phyloP scores from a whole-genome alignment of 2,329 filamentous ascomycete species.

The Aspergillus novoparasiticus region DNA sequence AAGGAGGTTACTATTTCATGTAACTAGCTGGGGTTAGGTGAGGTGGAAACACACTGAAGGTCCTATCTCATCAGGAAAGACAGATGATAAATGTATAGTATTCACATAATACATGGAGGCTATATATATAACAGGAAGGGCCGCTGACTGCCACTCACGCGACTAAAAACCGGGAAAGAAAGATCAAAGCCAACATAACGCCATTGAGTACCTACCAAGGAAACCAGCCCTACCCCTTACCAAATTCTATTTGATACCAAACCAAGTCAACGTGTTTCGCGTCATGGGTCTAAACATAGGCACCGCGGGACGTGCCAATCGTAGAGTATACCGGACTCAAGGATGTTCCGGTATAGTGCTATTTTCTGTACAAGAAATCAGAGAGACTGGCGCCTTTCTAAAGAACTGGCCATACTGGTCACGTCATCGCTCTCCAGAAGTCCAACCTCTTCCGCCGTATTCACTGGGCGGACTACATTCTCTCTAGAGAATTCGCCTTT shows the following conservation, averaged over 20 bases:
- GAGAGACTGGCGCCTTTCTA: constrained; percentile 35
- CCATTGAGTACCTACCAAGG: constrained; percentile 6
- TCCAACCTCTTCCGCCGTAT: constrained; percentile 39
- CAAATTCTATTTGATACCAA: constrained; percentile 1
- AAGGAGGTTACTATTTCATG: not conserved
- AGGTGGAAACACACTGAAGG: not conserved
- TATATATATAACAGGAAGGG: not conserved
- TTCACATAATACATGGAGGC: not conserved
- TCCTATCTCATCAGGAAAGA: not conserved
- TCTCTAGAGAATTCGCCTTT: constrained; percentile 34
- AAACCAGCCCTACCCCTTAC: constrained; percentile 5
- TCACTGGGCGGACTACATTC: constrained; percentile 27
- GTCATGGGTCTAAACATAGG: not conserved
- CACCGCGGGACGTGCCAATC: not conserved
- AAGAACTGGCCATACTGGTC: constrained; percentile 34
- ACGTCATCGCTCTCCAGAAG: constrained; percentile 40
- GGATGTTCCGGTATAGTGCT: not conserved
- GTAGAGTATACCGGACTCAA: not conserved
- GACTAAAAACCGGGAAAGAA: not conserved
- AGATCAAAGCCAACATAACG: not conserved
- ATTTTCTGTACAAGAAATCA: constrained; percentile 15
- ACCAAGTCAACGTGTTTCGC: not conserved
- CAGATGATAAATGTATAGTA: not conserved
- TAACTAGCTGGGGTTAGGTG: not conserved
- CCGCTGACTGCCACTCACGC: not conserved